Conservation (phyloP, 805 yeast genomes). For the Metschnikowia picachoensis region DNA sequence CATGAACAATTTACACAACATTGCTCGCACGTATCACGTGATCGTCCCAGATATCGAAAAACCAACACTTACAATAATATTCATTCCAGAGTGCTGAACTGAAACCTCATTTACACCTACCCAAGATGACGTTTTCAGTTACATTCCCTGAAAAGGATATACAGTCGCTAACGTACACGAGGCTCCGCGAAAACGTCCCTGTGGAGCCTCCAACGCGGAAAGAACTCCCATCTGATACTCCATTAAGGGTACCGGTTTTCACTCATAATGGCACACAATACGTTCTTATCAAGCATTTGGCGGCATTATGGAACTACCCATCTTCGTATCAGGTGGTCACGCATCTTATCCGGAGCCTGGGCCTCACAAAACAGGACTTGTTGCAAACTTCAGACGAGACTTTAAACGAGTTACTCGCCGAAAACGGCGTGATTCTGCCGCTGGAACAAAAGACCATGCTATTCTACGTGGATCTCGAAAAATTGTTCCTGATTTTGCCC, state of each 20-base stretch:
- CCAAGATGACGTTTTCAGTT: conserved; percentile 1
- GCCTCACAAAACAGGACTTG: conserved; percentile 19
- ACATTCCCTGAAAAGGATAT: background rate
- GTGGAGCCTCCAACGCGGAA: conserved; percentile 7
- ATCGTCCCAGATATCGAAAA: no score
- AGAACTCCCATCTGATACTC: conserved; percentile 1
- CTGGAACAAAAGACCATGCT: conserved; percentile 19
- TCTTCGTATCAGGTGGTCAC: conserved; percentile 40
- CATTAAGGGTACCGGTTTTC: conserved; percentile 13
- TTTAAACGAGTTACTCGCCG: conserved; percentile 24
- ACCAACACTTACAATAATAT: no score
- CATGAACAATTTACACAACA: no score
- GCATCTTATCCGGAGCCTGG: conserved; percentile 5
- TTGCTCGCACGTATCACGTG: no score
- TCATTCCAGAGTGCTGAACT: background rate
- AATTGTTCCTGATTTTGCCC: conserved; percentile 18
- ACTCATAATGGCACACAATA: conserved; percentile 9
- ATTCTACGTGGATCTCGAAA: conserved; percentile 26
- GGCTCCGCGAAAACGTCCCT: conserved; percentile 9
- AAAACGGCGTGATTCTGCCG: conserved; percentile 18
- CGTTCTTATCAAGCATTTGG: conserved; percentile 31
- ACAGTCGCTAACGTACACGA: background rate
- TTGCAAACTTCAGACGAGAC: conserved; percentile 13
- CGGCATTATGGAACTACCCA: conserved; percentile 36
- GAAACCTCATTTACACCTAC: background rate